Evolutionary conservation across 176 grass and related monocot species (phyloP).

Genomic region (Zea luxurians): DNA sequence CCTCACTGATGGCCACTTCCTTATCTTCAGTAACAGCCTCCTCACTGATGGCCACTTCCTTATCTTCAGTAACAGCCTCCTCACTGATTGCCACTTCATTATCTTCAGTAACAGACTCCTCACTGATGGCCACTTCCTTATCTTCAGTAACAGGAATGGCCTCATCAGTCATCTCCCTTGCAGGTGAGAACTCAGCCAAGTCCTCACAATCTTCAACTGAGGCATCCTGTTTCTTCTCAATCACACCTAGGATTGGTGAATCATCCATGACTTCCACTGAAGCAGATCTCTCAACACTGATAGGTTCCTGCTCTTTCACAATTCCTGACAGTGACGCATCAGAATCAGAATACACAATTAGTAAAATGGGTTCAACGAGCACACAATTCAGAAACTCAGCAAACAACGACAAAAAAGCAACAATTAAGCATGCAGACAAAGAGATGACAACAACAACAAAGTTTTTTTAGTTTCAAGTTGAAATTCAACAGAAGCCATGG

Average conservation of each 20-base stretch:
- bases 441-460: not conserved
- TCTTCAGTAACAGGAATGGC: not conserved
- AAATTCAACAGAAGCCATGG: too few species aligned
- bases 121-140: slow-evolving; percentile 3
- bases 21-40: too few species aligned
- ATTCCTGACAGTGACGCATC: slow-evolving; percentile 11
- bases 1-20: too few species aligned
- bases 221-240: slow-evolving; percentile 17
- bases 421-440: not conserved
- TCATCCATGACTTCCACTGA: slow-evolving; percentile 29
- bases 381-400: not conserved
- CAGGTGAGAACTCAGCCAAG: slow-evolving; percentile 22
- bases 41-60: too few species aligned
- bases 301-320: slow-evolving; percentile 12
- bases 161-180: slow-evolving; percentile 30
- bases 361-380: not conserved
- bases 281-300: slow-evolving; percentile 29
- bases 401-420: not conserved
- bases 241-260: slow-evolving; percentile 56
- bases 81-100: too few species aligned
- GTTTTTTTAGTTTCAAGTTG: too few species aligned
- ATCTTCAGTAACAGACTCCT: too few species aligned
- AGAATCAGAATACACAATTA: slow-evolving; percentile 7
- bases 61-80: too few species aligned
- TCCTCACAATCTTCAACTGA: slow-evolving; percentile 9